A percentile compares a stretch with the other conserved stretches of the same genome.
These are phyloP conservation scores for Phyllostachys edulis DNA, from an alignment of 176 grass and related monocot species.

Conservation along the genomic window DNA sequence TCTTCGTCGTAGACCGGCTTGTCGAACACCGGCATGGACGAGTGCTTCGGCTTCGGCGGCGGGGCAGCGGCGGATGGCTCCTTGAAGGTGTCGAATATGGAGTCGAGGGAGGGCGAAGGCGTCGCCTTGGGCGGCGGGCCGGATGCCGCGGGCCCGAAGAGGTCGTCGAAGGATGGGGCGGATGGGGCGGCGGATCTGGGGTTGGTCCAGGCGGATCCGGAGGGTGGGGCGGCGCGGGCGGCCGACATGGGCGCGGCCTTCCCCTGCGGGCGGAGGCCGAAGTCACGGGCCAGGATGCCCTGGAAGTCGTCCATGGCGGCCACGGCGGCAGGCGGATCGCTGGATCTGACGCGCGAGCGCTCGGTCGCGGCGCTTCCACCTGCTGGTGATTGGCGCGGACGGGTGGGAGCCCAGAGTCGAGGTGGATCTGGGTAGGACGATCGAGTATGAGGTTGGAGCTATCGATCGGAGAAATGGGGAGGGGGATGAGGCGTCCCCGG, in stretches of 20 bases:
- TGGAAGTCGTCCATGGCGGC: slow-evolving; percentile 58
- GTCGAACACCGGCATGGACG: slow-evolving; percentile 49
- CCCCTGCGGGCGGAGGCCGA: slow-evolving; percentile 60
- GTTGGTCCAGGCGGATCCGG: slow-evolving; percentile 33
- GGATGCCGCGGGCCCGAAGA: slow-evolving; percentile 46
- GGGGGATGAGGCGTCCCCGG: neutral
- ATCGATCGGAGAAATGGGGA: slow-evolving; percentile 16
- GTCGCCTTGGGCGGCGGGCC: slow-evolving; percentile 26
- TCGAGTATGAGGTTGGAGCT: neutral
- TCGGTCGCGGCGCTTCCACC: neutral
- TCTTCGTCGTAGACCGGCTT: slow-evolving; percentile 64
- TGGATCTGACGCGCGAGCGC: slow-evolving; percentile 13
- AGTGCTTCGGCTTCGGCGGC: slow-evolving; percentile 41
- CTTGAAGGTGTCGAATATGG: slow-evolving; percentile 51
- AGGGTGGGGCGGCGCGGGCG: slow-evolving; percentile 35
- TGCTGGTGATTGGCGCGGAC: neutral
- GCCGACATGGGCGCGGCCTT: slow-evolving; percentile 68
- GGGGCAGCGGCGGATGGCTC: slow-evolving; percentile 14
- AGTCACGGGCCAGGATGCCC: slow-evolving; percentile 59
- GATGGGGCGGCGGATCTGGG: slow-evolving; percentile 53
- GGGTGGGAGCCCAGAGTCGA: neutral
- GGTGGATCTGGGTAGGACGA: slow-evolving; percentile 8
- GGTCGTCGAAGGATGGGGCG: slow-evolving; percentile 59
- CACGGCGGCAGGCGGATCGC: neutral
- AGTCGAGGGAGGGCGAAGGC: slow-evolving; percentile 38